Evolutionary conservation across 805 yeast species (phyloP).

Genomic region (Myxozyma kluyveri): DNA sequence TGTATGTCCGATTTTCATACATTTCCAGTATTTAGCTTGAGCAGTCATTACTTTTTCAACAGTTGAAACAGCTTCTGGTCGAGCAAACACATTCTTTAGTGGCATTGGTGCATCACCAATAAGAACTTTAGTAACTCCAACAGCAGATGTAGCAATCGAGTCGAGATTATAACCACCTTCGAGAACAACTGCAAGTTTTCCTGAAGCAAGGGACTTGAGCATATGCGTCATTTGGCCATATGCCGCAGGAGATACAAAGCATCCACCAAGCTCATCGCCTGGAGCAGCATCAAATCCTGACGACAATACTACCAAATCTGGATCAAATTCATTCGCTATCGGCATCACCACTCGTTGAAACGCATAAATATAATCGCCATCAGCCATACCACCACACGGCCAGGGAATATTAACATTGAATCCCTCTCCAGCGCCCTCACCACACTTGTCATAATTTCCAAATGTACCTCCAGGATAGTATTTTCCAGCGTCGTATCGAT

Average conservation of each 20-base stretch:
- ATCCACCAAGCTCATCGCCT: conserved; percentile 95
- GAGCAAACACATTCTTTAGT: conserved; percentile 63
- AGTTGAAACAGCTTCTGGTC: conserved; percentile 71
- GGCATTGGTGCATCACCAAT: conserved; percentile 93
- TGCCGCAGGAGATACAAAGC: conserved; percentile 92
- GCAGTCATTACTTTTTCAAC: conserved; percentile 74
- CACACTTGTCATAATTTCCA: conserved; percentile 77
- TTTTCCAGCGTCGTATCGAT: conserved; percentile 85
- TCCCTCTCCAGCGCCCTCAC: conserved; percentile 85
- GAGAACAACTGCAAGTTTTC: conserved; percentile 80
- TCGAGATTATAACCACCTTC: conserved; percentile 97
- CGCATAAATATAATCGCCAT: conserved; percentile 92
- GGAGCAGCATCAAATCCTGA: conserved; percentile 99
- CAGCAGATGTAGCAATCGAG: conserved; percentile 83
- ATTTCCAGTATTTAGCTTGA: conserved; percentile 86
- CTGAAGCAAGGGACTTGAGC: conserved; percentile 82
- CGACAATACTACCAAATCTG: conserved; percentile 88
- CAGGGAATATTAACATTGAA: conserved; percentile 81
- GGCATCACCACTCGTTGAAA: conserved; percentile 85
- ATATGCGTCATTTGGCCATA: conserved; percentile 95
- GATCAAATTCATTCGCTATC: conserved; percentile 79
- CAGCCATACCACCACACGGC: conserved; percentile 88
- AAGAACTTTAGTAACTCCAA: conserved; percentile 85
- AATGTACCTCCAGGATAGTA: conserved; percentile 92
- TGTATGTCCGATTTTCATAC: conserved; percentile 64